Evolutionary conservation across 768 basidiomycete species (phyloP).

Genomic region (Candolleomyces eurysporus): DNA sequence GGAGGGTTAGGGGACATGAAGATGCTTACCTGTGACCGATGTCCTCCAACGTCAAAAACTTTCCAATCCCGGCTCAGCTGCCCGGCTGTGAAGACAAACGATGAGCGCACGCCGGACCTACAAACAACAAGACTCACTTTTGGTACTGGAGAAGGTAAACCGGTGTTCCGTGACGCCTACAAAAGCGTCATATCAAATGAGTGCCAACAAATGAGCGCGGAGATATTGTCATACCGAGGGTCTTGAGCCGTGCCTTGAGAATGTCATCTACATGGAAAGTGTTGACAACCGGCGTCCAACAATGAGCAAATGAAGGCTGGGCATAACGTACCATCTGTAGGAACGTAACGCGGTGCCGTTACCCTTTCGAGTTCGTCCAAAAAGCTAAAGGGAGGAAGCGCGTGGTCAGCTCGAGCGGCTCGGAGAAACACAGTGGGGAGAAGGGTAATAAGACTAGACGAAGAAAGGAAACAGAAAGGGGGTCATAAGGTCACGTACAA

Average conservation of each 20-base stretch:
- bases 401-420: background rate
- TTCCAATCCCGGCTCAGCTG: conserved; percentile 39
- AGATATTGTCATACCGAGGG: conserved; percentile 31
- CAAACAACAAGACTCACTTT: conserved; percentile 25
- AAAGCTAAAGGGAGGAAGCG: conserved; percentile 47
- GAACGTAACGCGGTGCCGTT: conserved; percentile 58
- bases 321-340: conserved; percentile 54
- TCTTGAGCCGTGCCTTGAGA: conserved; percentile 67
- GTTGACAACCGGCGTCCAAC: background rate
- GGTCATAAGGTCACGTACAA: conserved; percentile 49
- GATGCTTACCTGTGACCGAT: conserved; percentile 58
- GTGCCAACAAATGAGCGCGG: background rate
- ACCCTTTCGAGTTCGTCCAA: conserved; percentile 65
- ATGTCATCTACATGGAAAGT: conserved; percentile 53
- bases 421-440: background rate
- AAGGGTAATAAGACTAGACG: background rate
- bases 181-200: background rate
- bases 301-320: background rate
- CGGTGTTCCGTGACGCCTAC: conserved; percentile 68
- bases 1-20: background rate
- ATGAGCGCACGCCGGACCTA: background rate
- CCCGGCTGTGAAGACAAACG: conserved; percentile 14
- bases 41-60: conserved; percentile 58
- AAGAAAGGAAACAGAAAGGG: conserved; percentile 2
- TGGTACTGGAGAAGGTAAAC: conserved; percentile 50